These are phyloP conservation scores for Podospora australis DNA, from an alignment of 495 filamentous ascomycete species.

Conservation along the genomic window DNA sequence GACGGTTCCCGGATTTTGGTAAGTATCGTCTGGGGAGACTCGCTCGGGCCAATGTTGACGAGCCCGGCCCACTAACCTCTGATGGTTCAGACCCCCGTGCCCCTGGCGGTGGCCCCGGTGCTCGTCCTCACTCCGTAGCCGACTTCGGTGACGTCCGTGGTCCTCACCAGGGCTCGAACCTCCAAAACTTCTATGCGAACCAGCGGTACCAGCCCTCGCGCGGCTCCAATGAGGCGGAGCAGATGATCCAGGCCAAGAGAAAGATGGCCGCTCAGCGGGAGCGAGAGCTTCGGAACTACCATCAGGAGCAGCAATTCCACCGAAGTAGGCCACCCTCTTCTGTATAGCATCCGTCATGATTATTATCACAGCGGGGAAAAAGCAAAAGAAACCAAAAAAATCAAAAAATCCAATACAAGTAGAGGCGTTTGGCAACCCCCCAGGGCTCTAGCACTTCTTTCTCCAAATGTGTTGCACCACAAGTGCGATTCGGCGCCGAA, in stretches of 20 bases:
- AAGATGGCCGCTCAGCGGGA: constrained; percentile 98
- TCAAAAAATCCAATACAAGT: too few species aligned
- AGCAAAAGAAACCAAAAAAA: constrained; percentile 26
- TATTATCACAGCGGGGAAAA: constrained; percentile 42
- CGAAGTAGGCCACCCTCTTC: constrained; percentile 76
- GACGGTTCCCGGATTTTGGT: constrained; percentile 55
- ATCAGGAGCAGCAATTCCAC: constrained; percentile 99
- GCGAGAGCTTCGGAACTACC: constrained; percentile 98
- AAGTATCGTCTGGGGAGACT: constrained; percentile 27
- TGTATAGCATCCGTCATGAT: constrained; percentile 51
- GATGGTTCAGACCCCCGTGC: constrained; percentile 35
- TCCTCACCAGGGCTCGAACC: constrained; percentile 67
- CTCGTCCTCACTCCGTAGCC: constrained; percentile 77
- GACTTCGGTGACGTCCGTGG: constrained; percentile 68
- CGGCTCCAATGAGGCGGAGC: constrained; percentile 90
- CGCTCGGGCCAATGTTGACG: constrained; percentile 18
- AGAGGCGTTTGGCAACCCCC: constrained; percentile 24
- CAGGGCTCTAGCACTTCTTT: constrained; percentile 16
- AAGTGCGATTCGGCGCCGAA: constrained; percentile 36
- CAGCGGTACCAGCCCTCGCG: constrained; percentile 81
- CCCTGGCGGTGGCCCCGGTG: constrained; percentile 30
- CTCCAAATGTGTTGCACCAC: constrained; percentile 29
- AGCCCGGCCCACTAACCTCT: constrained; percentile 22
- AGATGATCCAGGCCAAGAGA: constrained; percentile 97
- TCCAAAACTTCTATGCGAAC: constrained; percentile 88